phyloP scores from a whole-genome alignment of 495 filamentous ascomycete genomes.

The Penicillium coprophilum region DNA sequence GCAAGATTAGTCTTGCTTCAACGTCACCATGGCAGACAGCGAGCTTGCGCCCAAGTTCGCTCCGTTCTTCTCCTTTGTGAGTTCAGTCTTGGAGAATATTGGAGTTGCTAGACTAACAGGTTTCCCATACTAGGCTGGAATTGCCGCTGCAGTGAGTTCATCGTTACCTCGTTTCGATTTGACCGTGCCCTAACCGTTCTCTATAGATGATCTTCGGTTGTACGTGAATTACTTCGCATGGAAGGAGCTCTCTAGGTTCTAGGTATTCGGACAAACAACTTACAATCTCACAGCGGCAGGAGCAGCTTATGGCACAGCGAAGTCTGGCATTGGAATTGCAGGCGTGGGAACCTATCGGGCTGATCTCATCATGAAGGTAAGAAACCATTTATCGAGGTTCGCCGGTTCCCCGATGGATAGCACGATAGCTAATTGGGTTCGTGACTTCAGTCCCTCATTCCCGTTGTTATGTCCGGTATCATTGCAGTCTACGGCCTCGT shows the following conservation, averaged over 20 bases:
- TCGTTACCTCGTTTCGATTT: constrained; percentile 18
- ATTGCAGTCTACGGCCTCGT: constrained; percentile 98
- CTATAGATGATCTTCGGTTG: constrained; percentile 82
- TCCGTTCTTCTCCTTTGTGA: constrained; percentile 96
- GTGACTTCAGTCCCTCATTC: constrained; percentile 71
- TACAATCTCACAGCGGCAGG: constrained; percentile 65
- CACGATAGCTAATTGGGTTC: constrained; percentile 19
- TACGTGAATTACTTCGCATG: constrained; percentile 46
- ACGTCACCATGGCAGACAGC: constrained; percentile 61
- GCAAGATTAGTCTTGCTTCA: neutral
- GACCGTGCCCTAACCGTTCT: constrained; percentile 25
- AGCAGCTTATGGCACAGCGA: constrained; percentile 95
- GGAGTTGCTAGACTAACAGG: constrained; percentile 36
- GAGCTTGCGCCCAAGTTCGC: constrained; percentile 84
- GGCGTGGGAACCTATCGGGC: constrained; percentile 90
- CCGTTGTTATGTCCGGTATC: constrained; percentile 99
- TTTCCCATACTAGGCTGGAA: constrained; percentile 63
- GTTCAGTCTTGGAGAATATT: constrained; percentile 26
- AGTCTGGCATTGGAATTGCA: constrained; percentile 94
- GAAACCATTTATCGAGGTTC: constrained; percentile 5
- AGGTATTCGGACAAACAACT: constrained; percentile 14
- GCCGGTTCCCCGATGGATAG: neutral
- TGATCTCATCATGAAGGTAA: constrained; percentile 97
- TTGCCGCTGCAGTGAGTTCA: constrained; percentile 85
- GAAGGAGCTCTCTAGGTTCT: constrained; percentile 15